These are phyloP conservation scores for Eimeria acervulina DNA, from an alignment of 169 alveolate genomes.

Conservation along the genomic window DNA sequence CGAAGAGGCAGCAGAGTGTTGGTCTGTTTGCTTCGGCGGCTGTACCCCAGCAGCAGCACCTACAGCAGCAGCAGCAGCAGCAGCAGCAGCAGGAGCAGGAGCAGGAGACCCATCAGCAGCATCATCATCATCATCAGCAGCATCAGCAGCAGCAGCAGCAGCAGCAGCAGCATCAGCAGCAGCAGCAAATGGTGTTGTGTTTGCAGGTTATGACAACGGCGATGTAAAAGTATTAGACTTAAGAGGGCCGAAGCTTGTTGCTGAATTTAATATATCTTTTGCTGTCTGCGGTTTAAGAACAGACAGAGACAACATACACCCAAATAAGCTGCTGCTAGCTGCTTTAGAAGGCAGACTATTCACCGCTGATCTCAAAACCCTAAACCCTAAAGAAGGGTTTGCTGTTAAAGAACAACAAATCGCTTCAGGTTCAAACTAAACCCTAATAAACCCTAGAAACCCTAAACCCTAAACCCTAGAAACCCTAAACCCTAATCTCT, in stretches of 20 bases:
- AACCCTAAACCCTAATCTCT: too few species aligned
- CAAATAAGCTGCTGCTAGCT: constrained; percentile 95
- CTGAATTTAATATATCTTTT: constrained; percentile 95
- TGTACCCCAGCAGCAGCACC: constrained; percentile 83
- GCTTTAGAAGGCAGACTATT: constrained; percentile 95
- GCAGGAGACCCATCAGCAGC: too few species aligned
- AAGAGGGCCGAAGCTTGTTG: constrained; percentile 89
- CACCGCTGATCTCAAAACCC: constrained; percentile 92
- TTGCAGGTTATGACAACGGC: constrained; percentile 95
- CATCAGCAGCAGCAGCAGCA: constrained; percentile 92
- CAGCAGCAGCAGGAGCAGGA: too few species aligned
- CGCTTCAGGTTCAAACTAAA: constrained; percentile 2
- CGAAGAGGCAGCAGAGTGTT: constrained; percentile 95
- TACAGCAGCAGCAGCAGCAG: too few species aligned
- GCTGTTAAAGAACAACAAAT: constrained; percentile 84
- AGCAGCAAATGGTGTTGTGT: constrained; percentile 89
- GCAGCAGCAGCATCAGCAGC: constrained; percentile 85
- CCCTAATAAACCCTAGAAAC: not conserved
- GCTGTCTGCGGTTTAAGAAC: constrained; percentile 95
- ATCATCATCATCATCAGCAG: constrained; percentile 89
- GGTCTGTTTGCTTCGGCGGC: constrained; percentile 97
- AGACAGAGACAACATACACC: constrained; percentile 94
- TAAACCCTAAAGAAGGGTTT: constrained; percentile 86
- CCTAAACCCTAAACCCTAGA: not conserved
- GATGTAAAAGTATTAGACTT: constrained; percentile 96